Percentiles rank a stretch among this genome's conserved stretches.
Conservation (phyloP, 164 flowering plant species). For the Piper betle region DNA sequence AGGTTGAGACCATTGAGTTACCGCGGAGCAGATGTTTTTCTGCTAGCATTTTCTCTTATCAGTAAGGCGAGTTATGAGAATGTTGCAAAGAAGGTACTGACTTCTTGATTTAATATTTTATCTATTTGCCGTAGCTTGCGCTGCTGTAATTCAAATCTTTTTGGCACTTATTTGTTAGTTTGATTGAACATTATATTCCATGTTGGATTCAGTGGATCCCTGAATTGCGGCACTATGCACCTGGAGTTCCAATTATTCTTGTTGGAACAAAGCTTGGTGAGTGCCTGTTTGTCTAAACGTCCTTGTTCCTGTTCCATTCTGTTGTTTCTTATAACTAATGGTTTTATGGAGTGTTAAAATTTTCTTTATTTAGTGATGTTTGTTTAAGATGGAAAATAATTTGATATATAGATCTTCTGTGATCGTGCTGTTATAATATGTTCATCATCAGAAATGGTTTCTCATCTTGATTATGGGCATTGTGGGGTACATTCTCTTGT, state of each 20-base stretch:
- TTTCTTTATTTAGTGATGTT: too few relatives aligned
- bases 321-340: too few relatives aligned
- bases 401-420: too few relatives aligned
- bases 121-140: background rate
- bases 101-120: too few relatives aligned
- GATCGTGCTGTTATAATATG: too few relatives aligned
- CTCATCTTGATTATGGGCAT: too few relatives aligned
- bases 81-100: constrained; percentile 78
- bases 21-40: constrained; percentile 92
- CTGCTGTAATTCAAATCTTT: background rate
- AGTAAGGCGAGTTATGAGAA: constrained; percentile 99
- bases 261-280: constrained; percentile 98
- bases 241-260: constrained; percentile 93
- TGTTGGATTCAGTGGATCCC: constrained; percentile 92
- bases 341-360: too few relatives aligned
- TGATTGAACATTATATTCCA: too few relatives aligned
- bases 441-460: too few relatives aligned
- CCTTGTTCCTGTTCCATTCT: constrained; percentile 1
- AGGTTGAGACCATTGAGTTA: constrained; percentile 91
- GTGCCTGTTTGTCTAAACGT: too few relatives aligned
- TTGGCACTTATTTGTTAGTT: constrained; percentile 12
- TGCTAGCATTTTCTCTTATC: constrained; percentile 89
- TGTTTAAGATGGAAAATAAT: too few relatives aligned
- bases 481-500: too few relatives aligned
- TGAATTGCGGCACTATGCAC: constrained; percentile 93